A percentile compares a stretch with the other conserved stretches of the same genome.
These are phyloP conservation scores for Mycena amicta DNA, from an alignment of 768 basidiomycete genomes.

Conservation along the genomic window DNA sequence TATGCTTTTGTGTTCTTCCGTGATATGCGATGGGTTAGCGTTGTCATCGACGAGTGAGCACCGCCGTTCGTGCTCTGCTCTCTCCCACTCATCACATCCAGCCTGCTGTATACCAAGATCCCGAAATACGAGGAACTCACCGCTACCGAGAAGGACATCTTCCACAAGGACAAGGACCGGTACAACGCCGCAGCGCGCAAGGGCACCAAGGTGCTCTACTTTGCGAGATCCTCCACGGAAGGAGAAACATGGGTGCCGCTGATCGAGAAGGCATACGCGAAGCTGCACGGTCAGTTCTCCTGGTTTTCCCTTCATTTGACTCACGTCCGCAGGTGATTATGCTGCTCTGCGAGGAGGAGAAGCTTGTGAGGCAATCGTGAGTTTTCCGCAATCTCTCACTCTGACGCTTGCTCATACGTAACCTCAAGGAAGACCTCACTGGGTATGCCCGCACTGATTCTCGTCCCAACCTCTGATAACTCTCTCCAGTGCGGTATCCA, in stretches of 20 bases:
- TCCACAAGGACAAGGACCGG: slow-evolving; percentile 51
- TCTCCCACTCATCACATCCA: slow-evolving; percentile 25
- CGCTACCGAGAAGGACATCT: slow-evolving; percentile 41
- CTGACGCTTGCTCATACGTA: no score
- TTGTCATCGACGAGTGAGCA: slow-evolving; percentile 60
- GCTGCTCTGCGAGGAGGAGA: slow-evolving; percentile 43
- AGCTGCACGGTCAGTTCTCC: slow-evolving; percentile 43
- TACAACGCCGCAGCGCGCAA: slow-evolving; percentile 49
- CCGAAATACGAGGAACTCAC: slow-evolving; percentile 56
- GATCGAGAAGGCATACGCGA: slow-evolving; percentile 62
- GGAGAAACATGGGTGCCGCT: slow-evolving; percentile 62
- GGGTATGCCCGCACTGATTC: slow-evolving; percentile 43
- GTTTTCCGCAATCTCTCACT: no score
- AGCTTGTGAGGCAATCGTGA: slow-evolving; percentile 48
- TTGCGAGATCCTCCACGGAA: slow-evolving; percentile 48
- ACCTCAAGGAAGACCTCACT: slow-evolving; percentile 49
- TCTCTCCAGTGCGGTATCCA: slow-evolving; percentile 27
- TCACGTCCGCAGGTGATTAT: slow-evolving; percentile 39
- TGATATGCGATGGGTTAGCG: slow-evolving; percentile 51
- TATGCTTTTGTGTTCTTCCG: slow-evolving; percentile 63
- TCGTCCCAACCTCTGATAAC: no score
- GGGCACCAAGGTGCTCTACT: slow-evolving; percentile 50
- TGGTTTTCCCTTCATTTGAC: neutral
- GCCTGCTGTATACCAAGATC: slow-evolving; percentile 50
- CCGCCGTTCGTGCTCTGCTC: neutral